Conservation (phyloP, 2,329 filamentous ascomycete species). For the Hypoxylon rubiginosum region DNA sequence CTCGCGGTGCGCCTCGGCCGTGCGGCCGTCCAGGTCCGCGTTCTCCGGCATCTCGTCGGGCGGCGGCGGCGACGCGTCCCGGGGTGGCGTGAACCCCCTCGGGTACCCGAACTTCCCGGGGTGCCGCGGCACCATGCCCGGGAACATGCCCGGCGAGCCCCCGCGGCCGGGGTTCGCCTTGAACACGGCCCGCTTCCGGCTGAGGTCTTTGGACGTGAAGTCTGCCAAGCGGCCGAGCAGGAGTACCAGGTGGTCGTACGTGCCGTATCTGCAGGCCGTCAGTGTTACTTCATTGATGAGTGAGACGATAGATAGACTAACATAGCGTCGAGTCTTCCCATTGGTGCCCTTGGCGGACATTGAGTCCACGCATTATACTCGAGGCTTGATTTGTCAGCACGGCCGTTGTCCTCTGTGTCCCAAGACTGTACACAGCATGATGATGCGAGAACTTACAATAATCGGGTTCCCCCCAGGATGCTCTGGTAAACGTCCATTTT, state of each 20-base stretch:
- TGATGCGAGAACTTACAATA: constrained; percentile 76
- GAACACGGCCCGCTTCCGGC: constrained; percentile 79
- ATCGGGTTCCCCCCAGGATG: constrained; percentile 84
- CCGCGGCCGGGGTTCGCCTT: constrained; percentile 68
- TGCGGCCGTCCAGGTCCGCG: constrained; percentile 72
- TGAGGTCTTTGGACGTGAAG: constrained; percentile 82
- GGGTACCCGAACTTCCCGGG: constrained; percentile 64
- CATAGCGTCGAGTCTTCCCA: constrained; percentile 82
- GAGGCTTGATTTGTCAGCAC: constrained; percentile 67
- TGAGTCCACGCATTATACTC: constrained; percentile 86
- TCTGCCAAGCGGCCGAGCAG: constrained; percentile 83
- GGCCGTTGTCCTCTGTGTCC: background rate
- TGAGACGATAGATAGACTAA: constrained; percentile 55
- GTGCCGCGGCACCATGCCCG: constrained; percentile 67
- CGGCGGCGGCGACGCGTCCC: constrained; percentile 57
- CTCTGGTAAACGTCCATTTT: constrained; percentile 96
- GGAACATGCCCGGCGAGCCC: constrained; percentile 61
- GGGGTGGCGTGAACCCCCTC: constrained; percentile 67
- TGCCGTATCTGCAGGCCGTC: constrained; percentile 76
- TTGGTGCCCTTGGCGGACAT: constrained; percentile 85
- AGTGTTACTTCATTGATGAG: constrained; percentile 33
- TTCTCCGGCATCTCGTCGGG: constrained; percentile 61
- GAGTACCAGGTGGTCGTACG: constrained; percentile 88
- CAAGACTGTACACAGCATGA: constrained; percentile 12
- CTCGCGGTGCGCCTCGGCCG: constrained; percentile 78